These are phyloP conservation scores for Ilex asprella DNA, from an alignment of 257 asterid genomes.

Conservation along the genomic window DNA sequence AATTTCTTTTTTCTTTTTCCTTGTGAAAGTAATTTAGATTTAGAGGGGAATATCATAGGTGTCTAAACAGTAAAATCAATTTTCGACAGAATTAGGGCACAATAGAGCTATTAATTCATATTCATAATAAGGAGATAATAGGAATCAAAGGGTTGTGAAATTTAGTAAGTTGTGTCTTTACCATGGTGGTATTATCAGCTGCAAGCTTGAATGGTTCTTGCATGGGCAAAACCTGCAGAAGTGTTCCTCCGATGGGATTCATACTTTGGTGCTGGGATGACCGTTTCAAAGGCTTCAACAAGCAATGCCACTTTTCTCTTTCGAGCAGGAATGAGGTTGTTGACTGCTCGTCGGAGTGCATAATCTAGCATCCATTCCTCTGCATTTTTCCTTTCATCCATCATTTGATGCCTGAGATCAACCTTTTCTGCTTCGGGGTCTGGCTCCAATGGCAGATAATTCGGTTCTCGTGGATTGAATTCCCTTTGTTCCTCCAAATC, in stretches of 20 bases:
- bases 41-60: too few species aligned
- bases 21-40: too few species aligned
- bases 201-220: constrained; percentile 61
- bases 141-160: too few species aligned
- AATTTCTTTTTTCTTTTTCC: too few species aligned
- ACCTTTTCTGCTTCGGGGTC: constrained; percentile 66
- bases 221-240: constrained; percentile 24
- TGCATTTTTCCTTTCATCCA: constrained; percentile 57
- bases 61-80: too few species aligned
- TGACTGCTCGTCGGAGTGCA: constrained; percentile 69
- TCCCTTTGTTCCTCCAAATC: constrained; percentile 31
- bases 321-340: constrained; percentile 69
- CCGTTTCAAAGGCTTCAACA: constrained; percentile 85
- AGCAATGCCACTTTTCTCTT: constrained; percentile 72
- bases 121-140: too few species aligned
- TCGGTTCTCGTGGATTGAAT: constrained; percentile 75
- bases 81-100: too few species aligned
- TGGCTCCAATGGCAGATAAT: constrained; percentile 55
- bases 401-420: constrained; percentile 69
- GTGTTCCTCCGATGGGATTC: constrained; percentile 29
- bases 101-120: too few species aligned
- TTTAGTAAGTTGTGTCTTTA: neutral
- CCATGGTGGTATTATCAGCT: constrained; percentile 28
- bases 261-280: constrained; percentile 41
- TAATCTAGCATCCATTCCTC: constrained; percentile 94